phyloP scores from a whole-genome alignment of 441 rosid genomes.

The Sinapis alba region DNA sequence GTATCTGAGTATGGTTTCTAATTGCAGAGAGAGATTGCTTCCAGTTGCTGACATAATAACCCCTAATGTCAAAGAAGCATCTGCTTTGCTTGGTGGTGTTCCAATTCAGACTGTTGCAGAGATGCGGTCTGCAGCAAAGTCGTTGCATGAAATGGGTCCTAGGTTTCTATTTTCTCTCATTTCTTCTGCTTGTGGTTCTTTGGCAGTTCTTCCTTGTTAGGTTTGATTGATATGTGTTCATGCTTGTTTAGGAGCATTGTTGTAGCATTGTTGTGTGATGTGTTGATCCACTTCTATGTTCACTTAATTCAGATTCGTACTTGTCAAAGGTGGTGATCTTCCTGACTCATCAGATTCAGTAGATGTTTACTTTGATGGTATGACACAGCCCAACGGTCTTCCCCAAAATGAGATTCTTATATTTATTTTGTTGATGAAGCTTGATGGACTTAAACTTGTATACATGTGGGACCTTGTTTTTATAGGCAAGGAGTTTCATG shows the following conservation, averaged over 20 bases:
- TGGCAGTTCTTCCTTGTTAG: background rate
- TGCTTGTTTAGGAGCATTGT: background rate
- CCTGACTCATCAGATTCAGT: constrained; percentile 81
- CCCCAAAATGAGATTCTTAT: background rate
- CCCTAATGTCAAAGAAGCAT: constrained; percentile 91
- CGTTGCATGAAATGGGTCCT: constrained; percentile 79
- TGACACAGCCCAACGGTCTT: constrained; percentile 5
- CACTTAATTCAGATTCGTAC: constrained; percentile 69
- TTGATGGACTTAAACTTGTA: background rate
- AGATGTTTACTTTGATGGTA: constrained; percentile 89
- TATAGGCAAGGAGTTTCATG: constrained; percentile 65
- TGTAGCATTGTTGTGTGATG: background rate
- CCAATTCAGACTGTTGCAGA: constrained; percentile 66
- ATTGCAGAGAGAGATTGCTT: constrained; percentile 76
- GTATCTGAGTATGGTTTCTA: constrained; percentile 11
- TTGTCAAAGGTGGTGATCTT: constrained; percentile 97
- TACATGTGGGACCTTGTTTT: constrained; percentile 22
- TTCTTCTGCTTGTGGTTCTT: background rate
- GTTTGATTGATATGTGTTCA: constrained; percentile 3
- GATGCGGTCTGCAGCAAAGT: constrained; percentile 78
- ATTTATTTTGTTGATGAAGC: background rate
- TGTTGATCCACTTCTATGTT: constrained; percentile 10
- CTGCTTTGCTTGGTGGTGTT: constrained; percentile 78
- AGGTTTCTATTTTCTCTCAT: constrained; percentile 45
- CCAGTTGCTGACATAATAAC: constrained; percentile 86